Evolutionary conservation across 768 basidiomycete species (phyloP), one percentile per base, ranked within the genome.

Genomic region (Kockovaella imperatae): DNA sequence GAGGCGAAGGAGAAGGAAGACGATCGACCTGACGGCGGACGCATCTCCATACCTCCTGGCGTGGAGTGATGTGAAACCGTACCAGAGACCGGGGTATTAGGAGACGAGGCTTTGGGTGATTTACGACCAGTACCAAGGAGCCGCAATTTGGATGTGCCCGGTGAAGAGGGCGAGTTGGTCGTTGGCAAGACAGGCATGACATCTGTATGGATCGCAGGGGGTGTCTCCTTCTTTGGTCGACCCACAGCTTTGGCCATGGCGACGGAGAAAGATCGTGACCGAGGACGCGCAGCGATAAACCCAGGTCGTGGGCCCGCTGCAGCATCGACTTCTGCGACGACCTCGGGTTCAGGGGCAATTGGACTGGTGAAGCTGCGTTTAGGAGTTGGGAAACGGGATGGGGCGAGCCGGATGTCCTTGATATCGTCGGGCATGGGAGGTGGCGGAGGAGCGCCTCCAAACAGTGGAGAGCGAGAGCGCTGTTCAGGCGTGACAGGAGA

Each of bases 241-340:
- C 54, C 53, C 3, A 58, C 28, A 11, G 54, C 49, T 25, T 59
- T 60, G 29, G 49, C 47, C 18, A 65, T 49, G 3, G 57, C 48
- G 14, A 60, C 54, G 4, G 60, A 59, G 32, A 65, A 65, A 25
- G 55, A 59, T 21, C 60, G 30, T 3, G 63, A 55, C 28, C 63
- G 34, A 13, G 60, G 60, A 7, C 62, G 50, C 20, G 43, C 47
- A 35, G 49, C 31, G 21, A 45, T 38, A 39, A 53, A 56, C 5
- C 49, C 49, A 13, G 57, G 39, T 39, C 41, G 49, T 24, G 50
- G 53, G 36, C 35, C 45, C 31, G 34, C 32, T 30, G 43, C 24
- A 6, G 25, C 30, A 8, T 17, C 11, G 18, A 13, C 13, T 14
- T 49, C 32, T 6, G 29, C 15, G 17, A 5, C 28, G 36, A 44